Evolutionary conservation across 1,139 yeast genomes (phyloP), one percentile per base, ranked within the genome.

Genomic region (Yamadazyma trypodendri): DNA sequence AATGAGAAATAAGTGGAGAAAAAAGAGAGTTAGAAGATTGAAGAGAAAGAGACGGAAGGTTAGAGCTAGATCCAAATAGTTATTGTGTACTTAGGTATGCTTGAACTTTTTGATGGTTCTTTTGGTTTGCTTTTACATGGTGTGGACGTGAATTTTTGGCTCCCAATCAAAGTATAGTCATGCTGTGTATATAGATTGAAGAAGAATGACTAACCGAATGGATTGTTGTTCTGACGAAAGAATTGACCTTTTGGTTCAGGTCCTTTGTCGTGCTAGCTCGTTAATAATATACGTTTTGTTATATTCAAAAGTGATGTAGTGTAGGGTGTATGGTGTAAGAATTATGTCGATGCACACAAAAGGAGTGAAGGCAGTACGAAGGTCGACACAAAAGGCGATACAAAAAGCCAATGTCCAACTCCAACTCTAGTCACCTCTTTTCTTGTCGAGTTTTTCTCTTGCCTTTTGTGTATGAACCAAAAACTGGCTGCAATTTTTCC

Each of bases 11-110:
- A 84, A 84, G 83, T 87, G 96, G 97, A 88, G 96, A 87, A 89
- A 89, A 85, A 89, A 89, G 95, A 88, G 97, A 88, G 95, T 84
- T 77, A 88, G 97, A 87, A 87, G 96, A 87, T 87, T 89, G 71
- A 89, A 89, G 85, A 86, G 96, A 84, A 89, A 89, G 95, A 85
- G 97, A 84, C 95, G 97, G 95, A 88, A 88, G 95, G 96, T 89
- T 65, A 86, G 97, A 86, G 97, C 97, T 76, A 87, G 97, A 87
- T 84, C 92, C 79, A 84, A 84, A 83, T 84, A 83, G 83, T 78
- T 85, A 82, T 78, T 72, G 75, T 63, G 49, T 30, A 34, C 24
- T 31, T 12, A n/a, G n/a, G 12, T 24, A 21, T 12, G 5, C 14
- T 12, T 12, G 14, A 10, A 6, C 7, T 15, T 29, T 16, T 27